Conservation (phyloP, 2,329 filamentous ascomycete genomes). For the Aspergillus unguis region DNA sequence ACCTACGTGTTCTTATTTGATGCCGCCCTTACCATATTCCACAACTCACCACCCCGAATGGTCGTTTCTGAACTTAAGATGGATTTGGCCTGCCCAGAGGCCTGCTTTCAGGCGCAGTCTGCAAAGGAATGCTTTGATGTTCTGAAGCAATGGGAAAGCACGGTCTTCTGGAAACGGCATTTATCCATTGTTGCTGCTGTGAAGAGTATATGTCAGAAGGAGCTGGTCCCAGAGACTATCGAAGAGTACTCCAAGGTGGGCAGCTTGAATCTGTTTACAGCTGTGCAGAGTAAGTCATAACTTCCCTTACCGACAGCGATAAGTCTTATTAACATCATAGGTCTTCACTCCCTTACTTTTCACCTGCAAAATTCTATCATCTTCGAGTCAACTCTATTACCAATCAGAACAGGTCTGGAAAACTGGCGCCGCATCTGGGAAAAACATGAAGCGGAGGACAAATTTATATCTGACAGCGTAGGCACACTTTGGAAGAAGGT, state of each 20-base stretch:
- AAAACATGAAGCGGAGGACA: constrained; percentile 19
- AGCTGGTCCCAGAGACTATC: constrained; percentile 13
- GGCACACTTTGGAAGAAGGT: constrained; percentile 25
- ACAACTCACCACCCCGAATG: constrained; percentile 28
- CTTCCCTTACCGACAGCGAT: background rate
- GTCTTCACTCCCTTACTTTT: constrained; percentile 24
- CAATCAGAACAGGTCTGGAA: constrained; percentile 22
- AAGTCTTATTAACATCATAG: background rate
- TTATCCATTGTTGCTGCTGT: constrained; percentile 20
- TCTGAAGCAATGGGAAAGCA: constrained; percentile 21
- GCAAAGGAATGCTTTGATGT: constrained; percentile 19
- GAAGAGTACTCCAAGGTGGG: constrained; percentile 19
- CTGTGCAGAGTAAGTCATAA: constrained; percentile 20
- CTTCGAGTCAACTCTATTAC: constrained; percentile 22
- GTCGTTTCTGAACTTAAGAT: constrained; percentile 26
- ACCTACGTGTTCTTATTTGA: constrained; percentile 30
- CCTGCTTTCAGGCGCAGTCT: constrained; percentile 27
- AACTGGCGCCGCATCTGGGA: constrained; percentile 29
- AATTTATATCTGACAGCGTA: constrained; percentile 15
- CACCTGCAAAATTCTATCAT: constrained; percentile 23
- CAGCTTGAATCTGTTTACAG: constrained; percentile 25
- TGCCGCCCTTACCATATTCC: constrained; percentile 27
- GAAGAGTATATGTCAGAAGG: constrained; percentile 19
- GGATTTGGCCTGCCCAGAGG: constrained; percentile 25
- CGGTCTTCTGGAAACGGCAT: constrained; percentile 16